Evolutionary conservation across 2,329 filamentous ascomycete genomes (phyloP), one percentile per base, ranked within the genome.

Genomic region (Drechslerella dactyloides): DNA sequence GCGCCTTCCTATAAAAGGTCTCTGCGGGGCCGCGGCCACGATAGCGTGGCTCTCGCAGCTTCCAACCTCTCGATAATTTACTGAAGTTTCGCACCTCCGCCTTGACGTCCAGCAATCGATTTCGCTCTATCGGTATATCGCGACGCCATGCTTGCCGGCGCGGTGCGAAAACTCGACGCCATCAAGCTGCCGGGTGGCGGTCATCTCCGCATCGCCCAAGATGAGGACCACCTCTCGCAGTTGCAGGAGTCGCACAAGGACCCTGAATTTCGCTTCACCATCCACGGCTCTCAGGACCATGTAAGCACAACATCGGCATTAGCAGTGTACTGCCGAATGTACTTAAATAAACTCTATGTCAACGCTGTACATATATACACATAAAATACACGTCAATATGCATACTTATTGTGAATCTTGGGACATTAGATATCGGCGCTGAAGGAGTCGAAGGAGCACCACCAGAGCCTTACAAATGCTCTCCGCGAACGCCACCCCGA

Each of bases 281-380:
- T 70, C 37, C 66, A 70, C 37, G 66, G 66, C 7, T 70, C 66
- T 2, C 76, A 78, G n/a, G 81, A 83, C 73, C 82, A 83, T 76
- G 78, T 80, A 58, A 62, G 77, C 74, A 27, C 15, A 24, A 13
- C n/a, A 46, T 27, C 19, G n/a, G n/a, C n/a, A n/a, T n/a, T n/a
- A n/a, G n/a, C n/a, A n/a, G n/a, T n/a, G n/a, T n/a, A n/a, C n/a
- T n/a, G n/a, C n/a, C n/a, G n/a, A n/a, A n/a, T 33, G 13, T 2
- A 17, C 30, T 7, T 30, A 15, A 23, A 15, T 10, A 2, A 17
- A 35, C 2, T 19, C 24, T 24, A 19, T n/a, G n/a, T 55, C 33
- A 8, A 21, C 10, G 21, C 24, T 27, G 13, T 54, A 35, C 4
- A 37, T 23, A 59, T 48, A 19, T 8, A 19, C 19, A 51, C 24